These are phyloP conservation scores for Ophiocordyceps camponoti-leonardi DNA, from an alignment of 2,329 filamentous ascomycete species.

Conservation along the genomic window DNA sequence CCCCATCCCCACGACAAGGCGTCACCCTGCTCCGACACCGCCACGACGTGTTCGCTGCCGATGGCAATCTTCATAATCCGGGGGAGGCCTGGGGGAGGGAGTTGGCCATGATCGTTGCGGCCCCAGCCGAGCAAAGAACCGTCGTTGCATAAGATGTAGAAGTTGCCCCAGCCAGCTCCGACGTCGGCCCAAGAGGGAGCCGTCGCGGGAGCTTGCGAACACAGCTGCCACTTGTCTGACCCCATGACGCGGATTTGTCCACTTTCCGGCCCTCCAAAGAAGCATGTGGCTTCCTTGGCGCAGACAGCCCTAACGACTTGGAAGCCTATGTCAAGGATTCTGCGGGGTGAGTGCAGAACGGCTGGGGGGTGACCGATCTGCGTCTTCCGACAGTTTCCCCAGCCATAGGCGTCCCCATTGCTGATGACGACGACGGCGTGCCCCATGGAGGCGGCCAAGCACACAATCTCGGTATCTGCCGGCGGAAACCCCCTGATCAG, in stretches of 20 bases:
- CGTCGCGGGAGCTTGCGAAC: constrained; percentile 34
- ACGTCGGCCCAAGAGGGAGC: constrained; percentile 48
- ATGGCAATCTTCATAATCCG: constrained; percentile 47
- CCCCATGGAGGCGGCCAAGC: constrained; percentile 57
- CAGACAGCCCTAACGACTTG: constrained; percentile 51
- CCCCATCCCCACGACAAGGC: constrained; percentile 91
- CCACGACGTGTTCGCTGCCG: constrained; percentile 83
- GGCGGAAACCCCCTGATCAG: constrained; percentile 49
- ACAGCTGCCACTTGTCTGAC: constrained; percentile 54
- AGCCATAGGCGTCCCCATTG: constrained; percentile 67
- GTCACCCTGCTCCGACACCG: constrained; percentile 43
- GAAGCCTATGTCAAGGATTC: constrained; percentile 42
- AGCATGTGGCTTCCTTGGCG: constrained; percentile 70
- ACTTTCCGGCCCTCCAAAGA: constrained; percentile 37
- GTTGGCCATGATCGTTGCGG: constrained; percentile 68
- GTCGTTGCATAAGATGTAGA: constrained; percentile 51
- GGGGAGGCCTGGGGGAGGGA: constrained; percentile 47
- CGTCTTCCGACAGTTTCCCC: constrained; percentile 75
- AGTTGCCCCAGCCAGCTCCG: constrained; percentile 64
- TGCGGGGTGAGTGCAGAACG: constrained; percentile 40
- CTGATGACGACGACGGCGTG: constrained; percentile 60
- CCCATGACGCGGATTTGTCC: constrained; percentile 54
- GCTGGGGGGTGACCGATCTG: constrained; percentile 51
- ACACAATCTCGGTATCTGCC: constrained; percentile 33
- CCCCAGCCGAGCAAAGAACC: constrained; percentile 59